Conservation (phyloP, 2,329 filamentous ascomycete genomes). For the Microsporum ferrugineum region DNA sequence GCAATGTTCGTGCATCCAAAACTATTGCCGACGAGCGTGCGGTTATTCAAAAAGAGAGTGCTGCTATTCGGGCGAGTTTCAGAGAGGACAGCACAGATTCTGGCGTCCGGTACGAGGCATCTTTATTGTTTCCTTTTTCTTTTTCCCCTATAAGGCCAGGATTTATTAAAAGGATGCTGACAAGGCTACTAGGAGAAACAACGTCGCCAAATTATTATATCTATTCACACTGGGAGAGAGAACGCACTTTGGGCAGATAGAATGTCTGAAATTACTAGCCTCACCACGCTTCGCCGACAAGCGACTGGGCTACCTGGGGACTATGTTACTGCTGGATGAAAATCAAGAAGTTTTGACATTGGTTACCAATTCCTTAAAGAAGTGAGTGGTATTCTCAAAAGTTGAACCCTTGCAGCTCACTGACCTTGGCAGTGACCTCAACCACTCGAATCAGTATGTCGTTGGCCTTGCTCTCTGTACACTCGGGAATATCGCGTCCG, state of each 20-base stretch:
- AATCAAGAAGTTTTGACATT: constrained; percentile 96
- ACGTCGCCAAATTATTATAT: constrained; percentile 95
- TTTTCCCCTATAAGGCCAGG: background rate
- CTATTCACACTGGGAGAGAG: constrained; percentile 95
- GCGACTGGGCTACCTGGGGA: constrained; percentile 85
- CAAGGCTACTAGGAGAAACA: constrained; percentile 63
- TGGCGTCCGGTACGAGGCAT: constrained; percentile 60
- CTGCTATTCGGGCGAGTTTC: constrained; percentile 92
- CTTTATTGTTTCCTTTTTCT: background rate
- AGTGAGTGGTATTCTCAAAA: constrained; percentile 47
- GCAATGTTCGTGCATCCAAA: constrained; percentile 95
- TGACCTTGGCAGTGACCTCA: constrained; percentile 62
- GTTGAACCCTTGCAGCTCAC: background rate
- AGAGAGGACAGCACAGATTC: constrained; percentile 92
- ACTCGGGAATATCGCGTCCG: constrained; percentile 89
- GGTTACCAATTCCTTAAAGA: constrained; percentile 95
- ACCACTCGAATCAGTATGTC: constrained; percentile 96
- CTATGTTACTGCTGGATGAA: constrained; percentile 90
- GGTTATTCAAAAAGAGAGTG: constrained; percentile 98
- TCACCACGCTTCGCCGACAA: constrained; percentile 98
- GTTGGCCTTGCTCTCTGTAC: constrained; percentile 94
- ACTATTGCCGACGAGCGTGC: constrained; percentile 97
- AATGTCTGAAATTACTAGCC: constrained; percentile 93
- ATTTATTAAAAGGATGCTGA: constrained; percentile 1
- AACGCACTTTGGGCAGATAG: constrained; percentile 98